phyloP scores from a whole-genome alignment of 169 alveolate species.

The Plasmodium gonderi region DNA sequence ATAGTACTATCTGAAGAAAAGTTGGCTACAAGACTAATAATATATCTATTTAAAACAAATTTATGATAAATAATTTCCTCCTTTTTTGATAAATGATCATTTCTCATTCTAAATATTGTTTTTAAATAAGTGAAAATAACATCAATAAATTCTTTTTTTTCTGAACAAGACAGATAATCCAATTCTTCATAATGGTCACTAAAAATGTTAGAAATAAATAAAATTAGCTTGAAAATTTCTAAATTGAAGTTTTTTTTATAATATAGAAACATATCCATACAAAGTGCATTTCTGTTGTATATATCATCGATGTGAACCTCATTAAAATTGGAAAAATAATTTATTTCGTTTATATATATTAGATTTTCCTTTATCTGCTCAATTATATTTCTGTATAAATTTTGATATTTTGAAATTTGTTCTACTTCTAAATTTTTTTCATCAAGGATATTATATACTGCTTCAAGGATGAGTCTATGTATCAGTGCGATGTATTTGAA shows the following conservation, averaged over 20 bases:
- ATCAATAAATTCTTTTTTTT: conserved; percentile 51
- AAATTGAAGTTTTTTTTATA: conserved; percentile 38
- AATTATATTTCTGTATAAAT: conserved; percentile 37
- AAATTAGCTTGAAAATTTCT: conserved; percentile 68
- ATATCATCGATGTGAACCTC: conserved; percentile 20
- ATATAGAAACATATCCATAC: conserved; percentile 61
- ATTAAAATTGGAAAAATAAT: conserved; percentile 41
- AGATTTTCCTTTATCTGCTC: conserved; percentile 37
- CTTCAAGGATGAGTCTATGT: conserved; percentile 37
- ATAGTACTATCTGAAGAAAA: conserved; percentile 21
- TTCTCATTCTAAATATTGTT: conserved; percentile 41
- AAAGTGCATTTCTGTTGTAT: conserved; percentile 33
- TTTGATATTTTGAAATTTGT: conserved; percentile 20
- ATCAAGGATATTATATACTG: conserved; percentile 60
- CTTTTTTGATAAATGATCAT: conserved; percentile 25
- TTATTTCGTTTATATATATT: conserved; percentile 41
- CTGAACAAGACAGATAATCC: conserved; percentile 37
- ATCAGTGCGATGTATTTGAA: conserved; percentile 59
- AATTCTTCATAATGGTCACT: conserved; percentile 65
- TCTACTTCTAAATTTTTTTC: conserved; percentile 47
- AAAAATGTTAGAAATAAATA: conserved; percentile 67
- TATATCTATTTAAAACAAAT: conserved; percentile 65
- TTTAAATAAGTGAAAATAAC: conserved; percentile 35
- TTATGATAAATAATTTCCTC: conserved; percentile 60
- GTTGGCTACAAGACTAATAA: conserved; percentile 64